Conservation (phyloP, 2,329 filamentous ascomycete genomes). For the Beauveria pseudobassiana region DNA sequence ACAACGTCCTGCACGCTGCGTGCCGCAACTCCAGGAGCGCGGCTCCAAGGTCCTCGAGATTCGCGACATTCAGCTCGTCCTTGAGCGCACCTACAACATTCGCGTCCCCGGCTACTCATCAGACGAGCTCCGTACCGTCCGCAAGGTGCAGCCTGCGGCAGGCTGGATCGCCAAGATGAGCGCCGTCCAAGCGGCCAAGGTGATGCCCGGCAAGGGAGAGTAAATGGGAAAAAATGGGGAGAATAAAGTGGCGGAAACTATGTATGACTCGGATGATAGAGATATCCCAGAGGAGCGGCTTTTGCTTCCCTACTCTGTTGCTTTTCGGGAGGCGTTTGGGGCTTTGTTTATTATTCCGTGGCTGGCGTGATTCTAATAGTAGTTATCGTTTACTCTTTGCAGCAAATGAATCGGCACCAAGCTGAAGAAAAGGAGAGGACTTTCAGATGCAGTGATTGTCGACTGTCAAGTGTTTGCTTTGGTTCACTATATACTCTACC, state of each 20-base stretch:
- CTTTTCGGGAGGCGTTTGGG: too few relatives aligned
- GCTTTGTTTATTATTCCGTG: too few relatives aligned
- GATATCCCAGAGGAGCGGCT: too few relatives aligned
- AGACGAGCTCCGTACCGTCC: conserved; percentile 88
- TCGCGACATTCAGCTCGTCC: conserved; percentile 73
- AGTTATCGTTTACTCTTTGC: too few relatives aligned
- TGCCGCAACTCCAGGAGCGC: conserved; percentile 86
- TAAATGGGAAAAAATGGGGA: conserved; percentile 17
- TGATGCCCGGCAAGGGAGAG: conserved; percentile 54
- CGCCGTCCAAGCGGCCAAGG: conserved; percentile 90
- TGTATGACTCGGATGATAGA: too few relatives aligned
- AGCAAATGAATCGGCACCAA: too few relatives aligned
- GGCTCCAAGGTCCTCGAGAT: conserved; percentile 86
- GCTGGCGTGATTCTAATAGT: too few relatives aligned
- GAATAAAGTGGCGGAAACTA: neutral
- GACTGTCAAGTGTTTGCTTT: too few relatives aligned
- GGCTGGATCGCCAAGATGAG: conserved; percentile 97
- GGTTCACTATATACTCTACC: too few relatives aligned
- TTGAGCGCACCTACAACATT: conserved; percentile 83
- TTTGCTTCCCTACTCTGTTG: too few relatives aligned
- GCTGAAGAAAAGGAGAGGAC: too few relatives aligned
- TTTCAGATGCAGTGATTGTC: too few relatives aligned
- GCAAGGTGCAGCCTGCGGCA: conserved; percentile 81
- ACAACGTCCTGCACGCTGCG: conserved; percentile 78
- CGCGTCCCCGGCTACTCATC: conserved; percentile 90